These are phyloP conservation scores for Penicillium fimorum DNA, from an alignment of 495 filamentous ascomycete genomes.

Conservation along the genomic window DNA sequence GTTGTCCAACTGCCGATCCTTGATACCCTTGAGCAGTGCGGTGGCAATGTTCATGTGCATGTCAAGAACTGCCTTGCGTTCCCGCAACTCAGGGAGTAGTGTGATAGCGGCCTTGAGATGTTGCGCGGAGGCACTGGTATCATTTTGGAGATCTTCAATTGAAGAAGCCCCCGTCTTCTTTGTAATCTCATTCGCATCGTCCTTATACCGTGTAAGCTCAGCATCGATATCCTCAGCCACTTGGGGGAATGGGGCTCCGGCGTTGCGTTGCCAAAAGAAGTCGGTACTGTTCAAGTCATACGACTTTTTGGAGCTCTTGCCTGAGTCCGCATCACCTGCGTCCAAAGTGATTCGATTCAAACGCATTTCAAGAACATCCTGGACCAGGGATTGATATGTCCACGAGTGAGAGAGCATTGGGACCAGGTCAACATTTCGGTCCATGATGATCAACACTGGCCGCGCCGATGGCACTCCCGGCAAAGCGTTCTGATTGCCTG, in stretches of 20 bases:
- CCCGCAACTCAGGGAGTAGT: conserved; percentile 83
- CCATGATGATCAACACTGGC: conserved; percentile 84
- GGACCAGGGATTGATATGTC: conserved; percentile 96
- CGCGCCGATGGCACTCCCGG: conserved; percentile 66
- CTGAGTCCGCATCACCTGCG: conserved; percentile 54
- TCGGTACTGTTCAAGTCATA: conserved; percentile 91
- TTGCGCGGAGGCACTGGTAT: conserved; percentile 81
- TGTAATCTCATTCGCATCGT: conserved; percentile 91
- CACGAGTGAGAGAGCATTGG: conserved; percentile 99
- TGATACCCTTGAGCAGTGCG: conserved; percentile 80
- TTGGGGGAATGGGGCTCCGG: conserved; percentile 89
- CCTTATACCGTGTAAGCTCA: conserved; percentile 90
- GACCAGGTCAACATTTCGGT: conserved; percentile 92
- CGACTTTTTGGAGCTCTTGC: conserved; percentile 71
- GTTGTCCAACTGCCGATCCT: conserved; percentile 91
- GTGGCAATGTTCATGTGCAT: conserved; percentile 99
- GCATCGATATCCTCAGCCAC: conserved; percentile 95
- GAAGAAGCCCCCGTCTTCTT: conserved; percentile 91
- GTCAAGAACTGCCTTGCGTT: conserved; percentile 86
- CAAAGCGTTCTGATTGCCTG: conserved; percentile 48
- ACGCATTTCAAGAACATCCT: conserved; percentile 91
- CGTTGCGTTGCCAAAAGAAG: conserved; percentile 97
- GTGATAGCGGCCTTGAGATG: conserved; percentile 97
- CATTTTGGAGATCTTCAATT: conserved; percentile 90
- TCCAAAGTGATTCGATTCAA: conserved; percentile 97